These are phyloP conservation scores for Astrothelium subdiscretum DNA, from an alignment of 495 filamentous ascomycete genomes.

Conservation along the genomic window DNA sequence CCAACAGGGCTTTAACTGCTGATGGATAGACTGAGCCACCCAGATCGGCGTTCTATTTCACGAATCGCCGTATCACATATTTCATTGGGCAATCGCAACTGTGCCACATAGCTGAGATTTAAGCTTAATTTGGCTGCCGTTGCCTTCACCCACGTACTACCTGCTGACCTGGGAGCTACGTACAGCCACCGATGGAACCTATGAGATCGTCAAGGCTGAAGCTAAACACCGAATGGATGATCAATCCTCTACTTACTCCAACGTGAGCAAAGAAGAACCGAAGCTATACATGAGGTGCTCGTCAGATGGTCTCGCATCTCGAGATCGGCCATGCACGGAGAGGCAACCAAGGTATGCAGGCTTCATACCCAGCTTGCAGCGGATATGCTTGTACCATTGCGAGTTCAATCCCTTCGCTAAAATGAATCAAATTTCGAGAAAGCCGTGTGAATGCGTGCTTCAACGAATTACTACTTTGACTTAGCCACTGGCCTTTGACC, in stretches of 20 bases:
- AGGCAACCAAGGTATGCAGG: not conserved
- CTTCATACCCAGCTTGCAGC: not conserved
- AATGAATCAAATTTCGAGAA: too few relatives aligned
- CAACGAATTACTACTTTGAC: too few relatives aligned
- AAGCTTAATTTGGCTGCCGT: not conserved
- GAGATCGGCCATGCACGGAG: not conserved
- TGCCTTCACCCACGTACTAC: not conserved
- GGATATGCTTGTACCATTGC: not conserved
- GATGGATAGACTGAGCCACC: not conserved
- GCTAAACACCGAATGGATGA: too few relatives aligned
- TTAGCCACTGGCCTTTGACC: too few relatives aligned
- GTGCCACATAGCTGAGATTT: constrained; percentile 1
- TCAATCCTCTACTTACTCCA: too few relatives aligned
- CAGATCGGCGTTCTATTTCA: not conserved
- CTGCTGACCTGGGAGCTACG: too few relatives aligned
- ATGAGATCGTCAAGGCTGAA: not conserved
- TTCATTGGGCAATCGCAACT: not conserved
- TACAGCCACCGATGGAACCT: too few relatives aligned
- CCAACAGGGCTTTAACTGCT: not conserved
- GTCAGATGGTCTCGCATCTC: too few relatives aligned
- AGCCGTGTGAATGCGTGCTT: too few relatives aligned
- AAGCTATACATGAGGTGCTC: too few relatives aligned
- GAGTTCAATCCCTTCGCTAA: too few relatives aligned
- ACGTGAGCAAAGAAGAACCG: too few relatives aligned
- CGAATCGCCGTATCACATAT: not conserved